Evolutionary conservation across 1,284 basidiomycete genomes (phyloP), one percentile per base, ranked within the genome.

Genomic region (Ganoderma lingzhi): DNA sequence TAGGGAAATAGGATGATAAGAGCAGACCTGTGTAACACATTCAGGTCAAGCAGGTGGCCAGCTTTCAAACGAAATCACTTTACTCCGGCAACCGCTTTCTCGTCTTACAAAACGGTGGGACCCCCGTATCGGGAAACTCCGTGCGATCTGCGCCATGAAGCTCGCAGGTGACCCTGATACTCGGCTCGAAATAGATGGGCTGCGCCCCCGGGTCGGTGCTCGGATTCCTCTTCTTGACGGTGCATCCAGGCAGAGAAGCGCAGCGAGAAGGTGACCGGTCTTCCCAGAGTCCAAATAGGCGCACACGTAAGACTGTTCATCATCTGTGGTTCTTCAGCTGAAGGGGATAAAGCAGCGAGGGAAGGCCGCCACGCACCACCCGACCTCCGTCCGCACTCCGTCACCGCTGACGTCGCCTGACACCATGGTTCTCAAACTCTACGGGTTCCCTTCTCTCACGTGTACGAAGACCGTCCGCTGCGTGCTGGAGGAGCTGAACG

Each of bases 391-490:
- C 53, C 53, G 30, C 30, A 56, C 53, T 17, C 30, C 19, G 48
- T n/a, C 39, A 17, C 41, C 59, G 23, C 39, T 30, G 19, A n/a
- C 45, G 45, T n/a, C 17, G 35, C 56, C 55, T 28, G 48, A 28
- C 48, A 6, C n/a, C 45, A 90, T 89, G 88, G 83, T 85, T 65
- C 77, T 89, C 75, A 86, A 84, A 67, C 76, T 90, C 55, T 77
- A 85, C 77, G 87, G 88, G 39, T 72, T 23, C 71, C 9, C 76
- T 32, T 2, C 32, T 32, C 86, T 86, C 8, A 83, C 85, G 44
- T 85, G 84, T 80, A 83, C 83, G 61, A 83, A 82, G 10, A 82
- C 84, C 35, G 87, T 87, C 28, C 83, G 80, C 0, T 64, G 80
- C 32, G 76, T 88, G 17, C 79, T 84, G 70, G 81, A 83, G 66